Base-by-base conservation (phyloP, 305 asterid species). In the Rubia peregrina region DNA sequence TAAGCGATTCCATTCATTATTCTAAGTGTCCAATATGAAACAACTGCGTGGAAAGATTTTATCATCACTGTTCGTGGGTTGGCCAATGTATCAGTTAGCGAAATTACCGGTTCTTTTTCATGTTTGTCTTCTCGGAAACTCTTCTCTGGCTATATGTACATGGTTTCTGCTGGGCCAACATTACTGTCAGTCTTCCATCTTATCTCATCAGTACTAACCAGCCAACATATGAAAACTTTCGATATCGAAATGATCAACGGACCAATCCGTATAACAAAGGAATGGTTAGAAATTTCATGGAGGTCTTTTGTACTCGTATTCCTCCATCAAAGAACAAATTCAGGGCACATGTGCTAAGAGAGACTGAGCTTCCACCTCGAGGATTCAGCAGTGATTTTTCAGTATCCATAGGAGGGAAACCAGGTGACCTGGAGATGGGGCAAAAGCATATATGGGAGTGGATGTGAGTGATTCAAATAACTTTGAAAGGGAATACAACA, bases 171-270 rank as follows among this genome's bases (percentile, higher is more conserved):
- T n/a, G n/a, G n/a, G n/a, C n/a, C n/a, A n/a, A n/a, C n/a, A n/a
- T n/a, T n/a, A n/a, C n/a, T n/a, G n/a, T n/a, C n/a, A n/a, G n/a
- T n/a, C n/a, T n/a, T n/a, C n/a, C n/a, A n/a, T n/a, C n/a, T n/a
- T n/a, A n/a, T n/a, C n/a, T n/a, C n/a, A n/a, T n/a, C n/a, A n/a
- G n/a, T n/a, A n/a, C n/a, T n/a, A n/a, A n/a, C n/a, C 96, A 92
- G 98, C 74, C 98, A 13, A 92, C 98, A 0, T 92, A 92, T 36
- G 98, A 92, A 80, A 92, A 92, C 46, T 92, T 92, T 56, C 83
- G 98, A 76, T 90, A 90, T 71, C 84, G 87, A 65, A 85, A 90
- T 74, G 89, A 81, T 65, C 80, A 83, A 16, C 78, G 88, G 4
- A 77, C 72, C 55, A 92, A 90, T 68, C 96, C 98, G 6, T 87